phyloP scores from a whole-genome alignment of 768 basidiomycete species.

The Vararia minispora region DNA sequence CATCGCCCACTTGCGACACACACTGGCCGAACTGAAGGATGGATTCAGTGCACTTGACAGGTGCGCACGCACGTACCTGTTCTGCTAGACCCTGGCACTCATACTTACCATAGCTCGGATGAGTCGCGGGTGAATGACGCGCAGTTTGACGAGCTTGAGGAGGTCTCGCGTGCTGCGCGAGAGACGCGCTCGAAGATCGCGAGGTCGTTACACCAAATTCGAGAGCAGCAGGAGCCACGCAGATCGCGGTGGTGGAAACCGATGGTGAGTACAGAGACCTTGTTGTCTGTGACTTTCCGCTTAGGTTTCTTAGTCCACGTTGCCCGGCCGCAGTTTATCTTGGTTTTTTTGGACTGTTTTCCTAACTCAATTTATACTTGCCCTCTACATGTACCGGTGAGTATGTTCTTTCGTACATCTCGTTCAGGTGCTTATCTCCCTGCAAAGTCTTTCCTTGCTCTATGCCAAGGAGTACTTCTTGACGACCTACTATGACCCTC shows the following conservation, averaged over 20 bases:
- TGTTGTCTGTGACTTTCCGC: too few species aligned
- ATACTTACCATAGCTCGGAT: constrained; percentile 22
- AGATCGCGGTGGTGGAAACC: too few species aligned
- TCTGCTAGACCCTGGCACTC: neutral
- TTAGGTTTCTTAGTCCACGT: too few species aligned
- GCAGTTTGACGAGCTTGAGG: constrained; percentile 35
- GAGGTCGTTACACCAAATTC: constrained; percentile 28
- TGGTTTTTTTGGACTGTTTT: constrained; percentile 27
- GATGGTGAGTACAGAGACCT: too few species aligned
- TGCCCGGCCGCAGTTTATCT: too few species aligned
- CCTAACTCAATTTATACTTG: constrained; percentile 33
- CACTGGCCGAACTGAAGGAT: constrained; percentile 44
- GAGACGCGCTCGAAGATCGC: constrained; percentile 35
- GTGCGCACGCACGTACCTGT: constrained; percentile 34
- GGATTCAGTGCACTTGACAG: constrained; percentile 47
- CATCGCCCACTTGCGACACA: constrained; percentile 43
- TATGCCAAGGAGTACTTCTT: constrained; percentile 50
- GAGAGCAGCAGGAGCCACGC: too few species aligned
- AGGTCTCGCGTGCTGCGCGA: constrained; percentile 41
- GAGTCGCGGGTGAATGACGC: too few species aligned
- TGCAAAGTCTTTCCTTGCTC: constrained; percentile 31
- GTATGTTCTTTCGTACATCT: constrained; percentile 9
- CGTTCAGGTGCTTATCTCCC: neutral
- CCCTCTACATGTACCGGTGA: constrained; percentile 50
- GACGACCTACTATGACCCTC: constrained; percentile 69